Base-by-base conservation (phyloP, 352 stramenopile genomes). In the Globisporangium cystogenes region DNA sequence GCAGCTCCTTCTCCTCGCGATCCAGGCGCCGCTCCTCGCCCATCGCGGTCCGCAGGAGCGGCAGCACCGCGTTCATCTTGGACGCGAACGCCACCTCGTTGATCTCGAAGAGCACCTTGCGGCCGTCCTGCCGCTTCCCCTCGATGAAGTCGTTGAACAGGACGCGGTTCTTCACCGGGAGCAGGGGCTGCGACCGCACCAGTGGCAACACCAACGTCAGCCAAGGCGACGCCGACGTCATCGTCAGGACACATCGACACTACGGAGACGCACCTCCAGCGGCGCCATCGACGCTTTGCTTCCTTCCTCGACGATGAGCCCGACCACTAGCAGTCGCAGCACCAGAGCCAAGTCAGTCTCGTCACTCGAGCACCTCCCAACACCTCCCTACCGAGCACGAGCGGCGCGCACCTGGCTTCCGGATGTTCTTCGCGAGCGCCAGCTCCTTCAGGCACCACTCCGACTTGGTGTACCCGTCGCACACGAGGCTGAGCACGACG, bases 391-490 rank as follows among this genome's bases (percentile, higher is more conserved):
- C n/a, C n/a, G n/a, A n/a, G n/a, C n/a, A n/a, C n/a, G 42, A 27
- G 48, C 23, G 20, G n/a, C 4, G 51, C 62, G 11, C 37, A 70
- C 75, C 79, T 70, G 75, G 76, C 53, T 86, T 89, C 11, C 77
- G 70, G 24, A 87, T 67, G 33, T 79, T 59, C 56, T 90, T 90
- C 16, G 82, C 82, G 10, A 91, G 73, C 6, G 82, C 82, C 2
- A 93, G 68, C 46, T 93, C 82, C 36, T 90, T 90, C 18, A 93
- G 62, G 61, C 82, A 93, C 76, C 78, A 90, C 51, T 90, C 72
- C 12, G 82, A 92, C 35, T 73, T 77, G 7, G 75, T 76, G 60
- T 90, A 92, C 1, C 75, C 75, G 20, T 83, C 76, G 45, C 75
- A 86, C 8, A 92, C 66, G 20, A 92, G 68, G 40, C 76, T 86